Percentiles rank a stretch among this genome's conserved stretches.
Evolutionary conservation across 2,329 filamentous ascomycete species (phyloP).

Genomic region (Lasiodiplodia gonubiensis): DNA sequence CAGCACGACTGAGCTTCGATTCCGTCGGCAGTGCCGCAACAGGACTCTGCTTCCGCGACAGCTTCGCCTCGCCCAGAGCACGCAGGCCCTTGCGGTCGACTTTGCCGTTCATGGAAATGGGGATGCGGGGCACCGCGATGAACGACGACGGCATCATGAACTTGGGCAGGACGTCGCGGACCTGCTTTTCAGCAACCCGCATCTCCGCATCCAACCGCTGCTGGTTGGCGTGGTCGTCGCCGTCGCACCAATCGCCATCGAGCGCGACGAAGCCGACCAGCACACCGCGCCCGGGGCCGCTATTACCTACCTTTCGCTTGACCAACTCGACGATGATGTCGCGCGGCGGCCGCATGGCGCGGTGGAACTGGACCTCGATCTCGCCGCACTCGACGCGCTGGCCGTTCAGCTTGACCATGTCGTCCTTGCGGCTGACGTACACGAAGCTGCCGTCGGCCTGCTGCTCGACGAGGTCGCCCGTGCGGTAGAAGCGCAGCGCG

Average conservation of each 20-base stretch:
- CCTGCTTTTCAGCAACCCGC: not conserved
- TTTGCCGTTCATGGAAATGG: constrained; percentile 4
- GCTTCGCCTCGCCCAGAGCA: not conserved
- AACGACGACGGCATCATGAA: constrained; percentile 5
- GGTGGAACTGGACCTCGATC: constrained; percentile 49
- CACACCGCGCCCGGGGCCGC: not conserved
- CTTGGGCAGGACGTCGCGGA: not conserved
- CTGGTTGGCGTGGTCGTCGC: constrained; percentile 24
- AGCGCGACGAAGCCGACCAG: constrained; percentile 19
- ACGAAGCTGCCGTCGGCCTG: constrained; percentile 40
- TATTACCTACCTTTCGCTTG: not conserved
- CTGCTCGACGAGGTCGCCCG: constrained; percentile 38
- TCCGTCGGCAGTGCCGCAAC: not conserved
- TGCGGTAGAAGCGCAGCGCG: constrained; percentile 33
- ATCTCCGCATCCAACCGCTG: constrained; percentile 33
- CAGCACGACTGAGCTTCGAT: not conserved
- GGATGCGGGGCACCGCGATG: not conserved
- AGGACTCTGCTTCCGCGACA: not conserved
- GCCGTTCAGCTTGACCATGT: constrained; percentile 45
- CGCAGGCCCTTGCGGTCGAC: constrained; percentile 1
- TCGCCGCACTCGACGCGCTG: constrained; percentile 48
- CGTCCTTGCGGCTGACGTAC: constrained; percentile 46
- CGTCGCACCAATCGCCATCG: not conserved
- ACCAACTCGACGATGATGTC: constrained; percentile 4
- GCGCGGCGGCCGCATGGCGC: not conserved